Conservation (phyloP, 2,329 filamentous ascomycete species). For the Mycogone perniciosa region DNA sequence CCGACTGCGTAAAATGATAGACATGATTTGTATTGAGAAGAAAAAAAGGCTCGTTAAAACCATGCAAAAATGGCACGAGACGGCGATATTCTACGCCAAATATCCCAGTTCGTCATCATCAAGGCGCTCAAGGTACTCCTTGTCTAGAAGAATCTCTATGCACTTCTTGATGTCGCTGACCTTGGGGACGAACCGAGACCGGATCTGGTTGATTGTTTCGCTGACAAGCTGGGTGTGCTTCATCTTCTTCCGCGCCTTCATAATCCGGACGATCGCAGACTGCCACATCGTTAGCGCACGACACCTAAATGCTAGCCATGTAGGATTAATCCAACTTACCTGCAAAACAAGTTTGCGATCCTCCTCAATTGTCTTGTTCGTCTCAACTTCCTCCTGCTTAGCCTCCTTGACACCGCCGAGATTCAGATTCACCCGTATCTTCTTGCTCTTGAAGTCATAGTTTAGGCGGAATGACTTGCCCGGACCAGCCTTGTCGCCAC, state of each 20-base stretch:
- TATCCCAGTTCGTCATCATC: slow-evolving; percentile 94
- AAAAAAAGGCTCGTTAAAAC: not conserved
- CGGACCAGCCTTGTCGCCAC: slow-evolving; percentile 64
- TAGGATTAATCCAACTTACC: slow-evolving; percentile 48
- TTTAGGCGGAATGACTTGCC: slow-evolving; percentile 81
- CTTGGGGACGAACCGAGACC: slow-evolving; percentile 85
- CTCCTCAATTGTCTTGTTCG: slow-evolving; percentile 98
- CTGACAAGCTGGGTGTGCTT: slow-evolving; percentile 92
- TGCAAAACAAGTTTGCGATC: slow-evolving; percentile 94
- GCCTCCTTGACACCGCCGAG: slow-evolving; percentile 90
- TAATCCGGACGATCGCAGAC: slow-evolving; percentile 98
- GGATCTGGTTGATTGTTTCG: slow-evolving; percentile 94
- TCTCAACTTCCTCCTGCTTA: slow-evolving; percentile 93
- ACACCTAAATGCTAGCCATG: not conserved
- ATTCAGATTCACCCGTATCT: slow-evolving; percentile 94
- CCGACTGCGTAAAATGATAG: not conserved
- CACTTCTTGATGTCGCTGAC: slow-evolving; percentile 98
- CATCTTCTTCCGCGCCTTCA: slow-evolving; percentile 99
- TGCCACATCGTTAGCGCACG: slow-evolving; percentile 36
- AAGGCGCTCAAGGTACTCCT: slow-evolving; percentile 94
- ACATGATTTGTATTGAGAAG: slow-evolving; percentile 2
- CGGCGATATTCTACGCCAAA: slow-evolving; percentile 57
- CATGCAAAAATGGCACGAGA: not conserved
- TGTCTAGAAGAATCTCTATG: slow-evolving; percentile 96
- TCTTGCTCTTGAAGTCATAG: slow-evolving; percentile 96